Percentiles rank a stretch among this genome's conserved stretches.
Conservation (phyloP, 129 eudicot species). For the Ambrosia artemisiifolia region DNA sequence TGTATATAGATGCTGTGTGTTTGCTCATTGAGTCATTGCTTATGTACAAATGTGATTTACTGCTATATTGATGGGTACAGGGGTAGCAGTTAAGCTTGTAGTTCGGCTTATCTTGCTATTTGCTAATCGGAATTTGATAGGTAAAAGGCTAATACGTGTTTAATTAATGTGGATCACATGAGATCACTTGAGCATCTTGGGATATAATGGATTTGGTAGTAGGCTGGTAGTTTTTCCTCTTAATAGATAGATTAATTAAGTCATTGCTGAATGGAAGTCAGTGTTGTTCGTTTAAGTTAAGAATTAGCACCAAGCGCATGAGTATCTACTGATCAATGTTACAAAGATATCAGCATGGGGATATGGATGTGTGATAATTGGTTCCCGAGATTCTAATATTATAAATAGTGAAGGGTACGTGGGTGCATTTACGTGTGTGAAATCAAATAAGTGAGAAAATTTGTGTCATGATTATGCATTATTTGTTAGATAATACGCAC, state of each 20-base stretch:
- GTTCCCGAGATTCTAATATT: background rate
- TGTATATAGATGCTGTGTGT: conserved; percentile 5
- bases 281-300: background rate
- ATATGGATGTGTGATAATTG: background rate
- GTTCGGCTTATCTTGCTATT: background rate
- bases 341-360: background rate
- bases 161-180: conserved; percentile 3
- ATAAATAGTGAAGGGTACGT: background rate
- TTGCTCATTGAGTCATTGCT: background rate
- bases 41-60: background rate
- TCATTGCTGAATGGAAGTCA: background rate
- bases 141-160: background rate
- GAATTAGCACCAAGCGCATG: background rate
- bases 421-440: background rate
- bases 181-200: background rate
- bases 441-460: background rate
- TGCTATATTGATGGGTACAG: background rate
- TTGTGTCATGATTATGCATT: background rate
- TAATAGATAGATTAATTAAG: conserved; percentile 2
- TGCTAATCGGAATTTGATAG: conserved; percentile 4
- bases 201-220: conserved; percentile 4
- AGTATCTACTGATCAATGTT: background rate
- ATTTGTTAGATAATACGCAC: background rate
- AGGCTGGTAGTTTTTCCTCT: conserved; percentile 2
- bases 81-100: conserved; percentile 1